Conservation (phyloP, 2,329 filamentous ascomycete species). For the Knufia petricola region DNA sequence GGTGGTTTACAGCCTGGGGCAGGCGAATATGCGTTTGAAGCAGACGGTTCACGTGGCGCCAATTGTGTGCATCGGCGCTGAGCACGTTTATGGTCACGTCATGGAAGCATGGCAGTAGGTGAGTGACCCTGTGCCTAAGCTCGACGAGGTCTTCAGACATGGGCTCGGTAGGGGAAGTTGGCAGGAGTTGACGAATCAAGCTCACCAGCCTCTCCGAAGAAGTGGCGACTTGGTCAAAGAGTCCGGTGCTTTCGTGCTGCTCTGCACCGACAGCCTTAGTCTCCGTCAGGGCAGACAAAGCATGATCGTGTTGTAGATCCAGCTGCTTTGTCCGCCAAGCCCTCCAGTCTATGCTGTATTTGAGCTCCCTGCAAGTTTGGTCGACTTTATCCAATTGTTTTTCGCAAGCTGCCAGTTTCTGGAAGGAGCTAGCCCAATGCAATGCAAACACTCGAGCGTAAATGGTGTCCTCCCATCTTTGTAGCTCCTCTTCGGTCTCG, state of each 20-base stretch:
- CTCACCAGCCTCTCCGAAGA: neutral
- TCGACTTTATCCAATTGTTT: neutral
- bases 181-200: neutral
- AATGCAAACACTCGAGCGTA: too few relatives aligned
- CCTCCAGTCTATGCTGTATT: neutral
- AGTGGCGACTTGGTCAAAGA: neutral
- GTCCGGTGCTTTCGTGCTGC: neutral
- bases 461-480: too few relatives aligned
- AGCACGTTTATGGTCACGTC: too few relatives aligned
- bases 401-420: neutral
- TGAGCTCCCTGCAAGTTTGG: neutral
- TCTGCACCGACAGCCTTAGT: neutral
- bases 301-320: neutral
- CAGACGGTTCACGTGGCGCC: neutral
- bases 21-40: neutral
- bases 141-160: neutral
- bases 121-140: neutral
- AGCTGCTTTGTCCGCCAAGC: neutral
- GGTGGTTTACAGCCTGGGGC: neutral
- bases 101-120: neutral
- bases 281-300: neutral
- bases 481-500: too few relatives aligned
- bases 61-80: neutral
- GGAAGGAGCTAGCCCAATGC: too few relatives aligned
- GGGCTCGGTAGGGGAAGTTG: neutral